Conservation (phyloP, 495 filamentous ascomycete genomes). For the Hypoxylon subgilvum region DNA sequence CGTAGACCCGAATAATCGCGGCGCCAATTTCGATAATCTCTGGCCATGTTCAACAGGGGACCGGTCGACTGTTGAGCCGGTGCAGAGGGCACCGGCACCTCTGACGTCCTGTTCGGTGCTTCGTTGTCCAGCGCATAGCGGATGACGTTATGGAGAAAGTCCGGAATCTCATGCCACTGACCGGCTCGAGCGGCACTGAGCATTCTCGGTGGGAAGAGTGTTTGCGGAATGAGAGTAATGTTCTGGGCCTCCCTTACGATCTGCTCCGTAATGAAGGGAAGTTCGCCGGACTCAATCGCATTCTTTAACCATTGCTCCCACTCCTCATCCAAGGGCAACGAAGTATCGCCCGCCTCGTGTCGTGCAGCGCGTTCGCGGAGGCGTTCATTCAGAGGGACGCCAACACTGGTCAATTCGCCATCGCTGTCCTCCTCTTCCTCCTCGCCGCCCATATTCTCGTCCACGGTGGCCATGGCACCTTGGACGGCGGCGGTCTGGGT, state of each 20-base stretch:
- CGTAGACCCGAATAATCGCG: constrained; percentile 39
- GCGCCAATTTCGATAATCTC: constrained; percentile 18
- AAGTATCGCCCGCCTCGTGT: constrained; percentile 64
- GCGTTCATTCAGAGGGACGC: constrained; percentile 72
- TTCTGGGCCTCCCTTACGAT: constrained; percentile 38
- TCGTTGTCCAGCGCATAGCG: constrained; percentile 46
- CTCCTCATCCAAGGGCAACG: constrained; percentile 72
- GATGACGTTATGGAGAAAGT: constrained; percentile 55
- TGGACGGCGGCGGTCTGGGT: constrained; percentile 40
- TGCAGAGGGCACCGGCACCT: not conserved
- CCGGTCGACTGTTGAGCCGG: constrained; percentile 1
- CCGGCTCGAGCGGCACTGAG: constrained; percentile 55
- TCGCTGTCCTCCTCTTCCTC: constrained; percentile 68
- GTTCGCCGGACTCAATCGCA: constrained; percentile 66
- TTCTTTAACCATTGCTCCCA: constrained; percentile 90
- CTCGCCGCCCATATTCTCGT: constrained; percentile 63
- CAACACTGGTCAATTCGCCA: constrained; percentile 73
- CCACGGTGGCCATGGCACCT: constrained; percentile 46
- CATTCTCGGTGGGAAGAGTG: constrained; percentile 51
- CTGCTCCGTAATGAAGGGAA: constrained; percentile 52
- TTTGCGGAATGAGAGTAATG: constrained; percentile 44
- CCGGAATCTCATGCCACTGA: constrained; percentile 59
- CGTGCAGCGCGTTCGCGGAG: constrained; percentile 72
- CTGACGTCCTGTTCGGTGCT: constrained; percentile 2
- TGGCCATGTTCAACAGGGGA: not conserved